Evolutionary conservation across 1,139 yeast species (phyloP), one percentile per base, ranked within the genome.

Genomic region (Magnusiomyces sp.): DNA sequence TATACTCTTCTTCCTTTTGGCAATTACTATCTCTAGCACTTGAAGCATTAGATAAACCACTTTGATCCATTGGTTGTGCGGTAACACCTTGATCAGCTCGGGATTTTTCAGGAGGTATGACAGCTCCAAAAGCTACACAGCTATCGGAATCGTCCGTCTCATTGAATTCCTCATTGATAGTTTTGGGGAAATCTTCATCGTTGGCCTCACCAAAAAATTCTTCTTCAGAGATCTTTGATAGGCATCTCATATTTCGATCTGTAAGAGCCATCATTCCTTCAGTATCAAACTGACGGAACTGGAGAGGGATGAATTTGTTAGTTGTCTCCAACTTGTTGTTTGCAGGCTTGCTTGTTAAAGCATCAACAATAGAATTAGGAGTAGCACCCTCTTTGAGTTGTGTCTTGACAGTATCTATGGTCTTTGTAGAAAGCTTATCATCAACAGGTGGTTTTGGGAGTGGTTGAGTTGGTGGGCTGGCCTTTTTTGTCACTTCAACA

Each of bases 141-240:
- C 16, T 11, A 20, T 42, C 32, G 36, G 34, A 13, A 31, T 38
- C 34, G 5, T 42, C 11, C 37, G 37, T 10, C 20, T 5, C 7
- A 32, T 45, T 2, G 43, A 29, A 14, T 7, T 33, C 44, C 10
- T 23, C 34, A 10, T 11, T 23, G 17, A 23, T 14, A 16, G 23
- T 29, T 17, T 23, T 27, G 11, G 43, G 29, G 10, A 3, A 29
- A 4, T 43, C 42, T 6, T 31, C 19, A 5, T 42, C 45, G 14
- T 42, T 38, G 13, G 5, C n/a, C 9, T 42, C 45, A 32, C 14
- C 10, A 4, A 16, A 41, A 16, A 42, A 46, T 10, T 42, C 47
- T 38, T 51, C 53, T 33, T 51, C 53, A 5, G 50, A 48, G 6
- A 51, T 51, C 19, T 49, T 43, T 6, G 53, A 51, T 27, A 51